Evolutionary conservation across 306 rosid species (phyloP), one percentile per base, ranked within the genome.

Genomic region (Cucumis cinereus): DNA sequence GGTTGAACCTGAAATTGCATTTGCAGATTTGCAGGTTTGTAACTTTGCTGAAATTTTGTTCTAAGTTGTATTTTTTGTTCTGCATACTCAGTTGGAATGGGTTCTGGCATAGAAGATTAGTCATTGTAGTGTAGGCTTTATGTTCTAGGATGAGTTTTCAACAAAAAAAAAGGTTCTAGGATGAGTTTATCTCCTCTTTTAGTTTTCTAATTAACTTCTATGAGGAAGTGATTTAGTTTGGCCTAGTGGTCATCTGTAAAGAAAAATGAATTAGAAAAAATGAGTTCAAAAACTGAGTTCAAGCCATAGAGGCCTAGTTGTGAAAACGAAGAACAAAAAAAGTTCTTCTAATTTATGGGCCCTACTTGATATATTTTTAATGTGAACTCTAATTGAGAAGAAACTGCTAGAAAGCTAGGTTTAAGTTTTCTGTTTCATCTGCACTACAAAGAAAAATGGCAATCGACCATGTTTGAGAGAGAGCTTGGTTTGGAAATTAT

Each of bases 1-100:
- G 99, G 97, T 95, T 62, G 98, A 95, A 78, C 99, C 99, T 35
- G 99, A 95, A 87, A 82, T 95, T 77, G 99, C 99, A 3, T 92
- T 95, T 89, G 96, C 99, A 6, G 99, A 92, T 7, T 83, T 95
- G 71, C 75, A 88, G 97, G 99, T 95, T 77, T 38, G 38, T 62
- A 55, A 19, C 73, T 2, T 22, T 43, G 3, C 35, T 43, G 12
- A 12, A 68, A 75, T 45, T 26, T 12, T 72, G 3, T 72, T 30
- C 3, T 16, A 17, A 26, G 47, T 28, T 72, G 28, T 28, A 50
- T 19, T 53, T 52, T 3, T 50, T 49, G 17, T 26, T 49, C 23
- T 17, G 43, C 22, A 0, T 47, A 26, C 74, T 22, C 73, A 22
- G 35, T 67, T 67, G 47, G 26, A 63, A 9, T 20, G 38, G 28